Evolutionary conservation across 345 rosid species (phyloP).

Genomic region (Syzygium oleosum): DNA sequence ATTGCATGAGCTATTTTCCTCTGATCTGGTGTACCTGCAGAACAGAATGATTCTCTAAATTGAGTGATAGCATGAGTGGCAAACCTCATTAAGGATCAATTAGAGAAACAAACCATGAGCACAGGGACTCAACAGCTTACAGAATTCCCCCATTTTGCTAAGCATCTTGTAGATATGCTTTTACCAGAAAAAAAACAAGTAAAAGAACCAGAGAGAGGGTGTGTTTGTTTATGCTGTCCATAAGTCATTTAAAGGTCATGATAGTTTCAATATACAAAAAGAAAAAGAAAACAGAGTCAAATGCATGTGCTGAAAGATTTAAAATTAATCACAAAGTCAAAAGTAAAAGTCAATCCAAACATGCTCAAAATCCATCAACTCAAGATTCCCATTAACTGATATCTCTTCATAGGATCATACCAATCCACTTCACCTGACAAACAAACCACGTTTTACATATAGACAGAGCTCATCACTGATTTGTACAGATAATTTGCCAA

Average conservation of each 20-base stretch:
- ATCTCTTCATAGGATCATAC: not conserved
- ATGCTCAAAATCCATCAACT: not conserved
- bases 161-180: not conserved
- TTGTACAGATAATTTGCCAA: not conserved
- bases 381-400: not conserved
- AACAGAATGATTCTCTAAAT: not conserved
- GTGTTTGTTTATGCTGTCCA: not conserved
- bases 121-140: not conserved
- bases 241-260: not conserved
- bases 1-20: not conserved
- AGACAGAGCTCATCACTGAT: not conserved
- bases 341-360: not conserved
- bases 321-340: not conserved
- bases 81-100: not conserved
- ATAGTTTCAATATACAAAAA: not conserved
- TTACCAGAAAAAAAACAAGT: not conserved
- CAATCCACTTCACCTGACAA: not conserved
- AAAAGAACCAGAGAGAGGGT: not conserved
- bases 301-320: not conserved
- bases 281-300: not conserved
- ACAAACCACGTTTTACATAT: not conserved
- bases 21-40: not conserved
- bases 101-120: not conserved
- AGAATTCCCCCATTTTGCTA: not conserved
- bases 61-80: not conserved